Conservation (phyloP, 2,329 filamentous ascomycete genomes). For the Verticillium tricorpus region DNA sequence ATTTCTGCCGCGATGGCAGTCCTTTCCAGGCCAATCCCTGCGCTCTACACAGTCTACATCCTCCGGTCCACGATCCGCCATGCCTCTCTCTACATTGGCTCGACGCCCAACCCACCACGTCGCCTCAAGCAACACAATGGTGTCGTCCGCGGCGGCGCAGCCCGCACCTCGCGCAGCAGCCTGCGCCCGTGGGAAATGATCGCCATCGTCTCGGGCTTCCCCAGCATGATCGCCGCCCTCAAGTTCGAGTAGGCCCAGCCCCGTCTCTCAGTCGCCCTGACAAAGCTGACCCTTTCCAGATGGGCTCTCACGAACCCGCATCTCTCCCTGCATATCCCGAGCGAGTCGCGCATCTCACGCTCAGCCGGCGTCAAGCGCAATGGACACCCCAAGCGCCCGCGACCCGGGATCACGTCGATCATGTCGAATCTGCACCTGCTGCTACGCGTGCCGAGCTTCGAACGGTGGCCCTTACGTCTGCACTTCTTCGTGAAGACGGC, state of each 20-base stretch:
- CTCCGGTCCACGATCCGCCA: constrained; percentile 75
- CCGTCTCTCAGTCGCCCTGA: neutral
- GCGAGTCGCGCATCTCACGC: constrained; percentile 53
- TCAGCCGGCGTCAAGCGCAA: constrained; percentile 47
- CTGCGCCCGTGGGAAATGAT: constrained; percentile 91
- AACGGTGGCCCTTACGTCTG: constrained; percentile 74
- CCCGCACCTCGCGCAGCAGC: constrained; percentile 61
- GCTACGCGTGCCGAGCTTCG: constrained; percentile 73
- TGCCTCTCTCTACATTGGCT: constrained; percentile 79
- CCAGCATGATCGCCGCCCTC: constrained; percentile 77
- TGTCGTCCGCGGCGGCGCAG: constrained; percentile 72
- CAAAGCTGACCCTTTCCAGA: constrained; percentile 36
- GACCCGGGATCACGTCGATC: constrained; percentile 59
- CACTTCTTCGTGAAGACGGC: constrained; percentile 75
- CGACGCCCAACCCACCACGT: constrained; percentile 81
- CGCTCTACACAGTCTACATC: constrained; percentile 91
- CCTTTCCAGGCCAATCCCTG: constrained; percentile 62
- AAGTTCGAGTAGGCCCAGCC: constrained; percentile 72
- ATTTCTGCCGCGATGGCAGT: constrained; percentile 30
- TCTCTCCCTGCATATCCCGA: constrained; percentile 71
- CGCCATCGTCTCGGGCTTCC: constrained; percentile 81
- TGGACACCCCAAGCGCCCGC: constrained; percentile 52
- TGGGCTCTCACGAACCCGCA: constrained; percentile 92
- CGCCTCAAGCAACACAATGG: constrained; percentile 93
- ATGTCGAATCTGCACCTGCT: constrained; percentile 79